Evolutionary conservation across 371 early-diverging fungal species (phyloP), one percentile per base, ranked within the genome.

Genomic region (Apophysomyces ossiformis): DNA sequence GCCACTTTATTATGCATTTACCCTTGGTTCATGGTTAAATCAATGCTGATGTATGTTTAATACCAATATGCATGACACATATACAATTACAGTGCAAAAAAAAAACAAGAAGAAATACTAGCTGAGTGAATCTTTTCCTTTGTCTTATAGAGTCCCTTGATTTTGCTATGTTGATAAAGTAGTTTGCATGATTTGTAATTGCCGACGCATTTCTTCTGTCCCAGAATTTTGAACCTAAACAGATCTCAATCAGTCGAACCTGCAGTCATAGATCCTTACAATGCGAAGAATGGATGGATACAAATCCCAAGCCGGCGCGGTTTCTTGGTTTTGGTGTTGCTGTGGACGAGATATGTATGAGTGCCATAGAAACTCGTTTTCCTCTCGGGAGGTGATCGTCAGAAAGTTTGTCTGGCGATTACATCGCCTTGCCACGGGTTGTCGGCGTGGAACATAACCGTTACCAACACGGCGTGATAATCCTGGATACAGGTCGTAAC

Each of bases 181-280:
- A 9, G 69, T 18, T 60, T 68, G 69, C 77, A 77, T 72, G 12
- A 41, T 57, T 57, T 71, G 73, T 43, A 82, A 69, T 47, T 71
- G 69, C 57, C 75, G 74, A 18, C 79, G 69, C 82, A 82, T 82
- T 69, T 82, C 71, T 26, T 82, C 75, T 15, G 75, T 73, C 4
- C 82, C 82, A 67, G 70, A 77, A 44, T 82, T 82, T 57, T 75
- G 70, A 50, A 82, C 79, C 82, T 82, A 8, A 61, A 13, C 58
- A 44, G 18, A 56, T 47, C 15, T 63, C 32, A 9, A 36, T 12
- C 4, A 18, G 21, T 45, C 44, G 45, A 12, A 26, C 16, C 57
- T 58, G 13, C 38, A 11, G 37, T 26, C 32, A 21, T 63, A n/a
- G 58, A 37, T 47, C 54, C 72, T 72, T 76, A 77, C 82, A 38